Evolutionary conservation across 2,329 filamentous ascomycete genomes (phyloP), one percentile per base, ranked within the genome.

Genomic region (Fulvia fulva): DNA sequence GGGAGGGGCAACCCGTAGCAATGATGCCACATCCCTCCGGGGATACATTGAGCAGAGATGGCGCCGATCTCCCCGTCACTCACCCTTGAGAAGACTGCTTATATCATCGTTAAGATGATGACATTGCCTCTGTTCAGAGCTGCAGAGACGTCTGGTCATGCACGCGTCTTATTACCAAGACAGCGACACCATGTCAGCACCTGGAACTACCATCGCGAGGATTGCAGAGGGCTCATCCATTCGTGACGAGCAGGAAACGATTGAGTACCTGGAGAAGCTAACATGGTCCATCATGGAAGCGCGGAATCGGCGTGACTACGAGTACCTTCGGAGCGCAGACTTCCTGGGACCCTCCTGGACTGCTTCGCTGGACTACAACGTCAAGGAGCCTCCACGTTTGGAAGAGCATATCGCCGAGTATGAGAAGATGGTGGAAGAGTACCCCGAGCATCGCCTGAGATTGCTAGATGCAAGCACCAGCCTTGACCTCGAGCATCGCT

Each of bases 201-300:
- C 41, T 21, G 41, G 8, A 2, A 6, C 41, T 19, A n/a, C 9
- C 22, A 19, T 8, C 2, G 3, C 19, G 41, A 19, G 8, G 2
- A 45, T 8, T 2, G 19, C 41, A 1, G 41, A 9, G n/a, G 41
- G 16, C 30, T 34, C 30, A 9, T 11, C 30, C 30, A 23, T 51
- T 51, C 46, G 53, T 26, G 14, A 45, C 50, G 22, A 2, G 47
- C n/a, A 37, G n/a, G 55, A 47, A 47, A 51, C 55, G 30, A 57
- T 21, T 47, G 51, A 50, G 21, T 30, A 50, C 26, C 19, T 50
- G 46, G 46, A 50, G 26, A 8, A 9, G 16, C 46, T 50, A 23
- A 26, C 46, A 12, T 21, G 16, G 2, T 30, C 22, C 2, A 22
- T 50, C 19, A 50, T 50, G 14, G 46, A 50, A 22, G 22, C 26